Base-by-base conservation (phyloP, 108 stramenopile species). In the Pseudonitzschia pungens region DNA sequence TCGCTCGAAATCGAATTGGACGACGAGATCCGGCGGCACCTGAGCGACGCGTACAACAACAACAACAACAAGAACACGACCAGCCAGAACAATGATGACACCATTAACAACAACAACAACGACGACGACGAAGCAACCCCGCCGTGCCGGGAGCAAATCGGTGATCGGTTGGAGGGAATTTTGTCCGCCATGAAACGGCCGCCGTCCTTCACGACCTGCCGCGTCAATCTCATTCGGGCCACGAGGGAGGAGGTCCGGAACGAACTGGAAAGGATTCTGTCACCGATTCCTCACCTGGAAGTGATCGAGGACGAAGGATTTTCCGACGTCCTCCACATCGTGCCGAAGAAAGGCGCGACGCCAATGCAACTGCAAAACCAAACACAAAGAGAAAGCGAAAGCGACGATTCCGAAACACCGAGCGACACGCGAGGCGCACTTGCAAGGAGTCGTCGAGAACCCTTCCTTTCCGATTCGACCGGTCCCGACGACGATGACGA, bases 131-230 rank as follows among this genome's bases (percentile, higher is more conserved):
- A 27, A 45, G 32, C 3, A 21, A n/a, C n/a, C n/a, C n/a, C n/a
- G n/a, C n/a, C n/a, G n/a, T n/a, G n/a, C n/a, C n/a, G n/a, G n/a
- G n/a, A n/a, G n/a, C n/a, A n/a, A n/a, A n/a, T n/a, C 20, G 56
- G 74, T 42, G 53, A 40, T 65, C 41, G 81, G 15, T 50, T 89
- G 27, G 76, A 77, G 63, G 70, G 65, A 22, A 74, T 85, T 15
- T 40, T 86, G 18, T 40, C 77, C 31, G 68, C 78, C 29, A 85
- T 86, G 83, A 90, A 90, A 65, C 63, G 40, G 33, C 74, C 89
- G 4, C 86, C 86, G 0, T 68, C 74, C 0, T 64, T 53, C 14
- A 83, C 84, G 0, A 78, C 77, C 40, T 90, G 86, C 69, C 83
- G 86, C 57, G 76, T 90, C 20, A 87, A 90, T 77, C 42, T 78